Percentiles rank a stretch among this genome's conserved stretches.
Conservation (phyloP, 2,329 filamentous ascomycete genomes). For the Calonectria ilicicola region DNA sequence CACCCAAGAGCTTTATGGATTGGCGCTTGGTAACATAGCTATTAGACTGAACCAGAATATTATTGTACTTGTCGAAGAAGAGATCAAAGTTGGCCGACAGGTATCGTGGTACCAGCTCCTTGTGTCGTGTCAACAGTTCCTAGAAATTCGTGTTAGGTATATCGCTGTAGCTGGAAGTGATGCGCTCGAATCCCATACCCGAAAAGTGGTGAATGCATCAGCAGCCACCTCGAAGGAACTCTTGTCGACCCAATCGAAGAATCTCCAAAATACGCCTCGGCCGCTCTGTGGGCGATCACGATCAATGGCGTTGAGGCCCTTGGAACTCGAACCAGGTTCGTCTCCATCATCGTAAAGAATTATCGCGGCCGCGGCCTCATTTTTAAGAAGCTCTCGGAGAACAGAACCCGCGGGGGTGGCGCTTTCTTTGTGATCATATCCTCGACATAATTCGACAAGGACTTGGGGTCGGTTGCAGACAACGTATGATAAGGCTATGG, state of each 20-base stretch:
- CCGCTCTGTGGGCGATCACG: constrained; percentile 81
- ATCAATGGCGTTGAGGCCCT: constrained; percentile 83
- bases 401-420: constrained; percentile 92
- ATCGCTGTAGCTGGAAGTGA: not conserved
- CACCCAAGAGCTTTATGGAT: constrained; percentile 96
- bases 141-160: constrained; percentile 50
- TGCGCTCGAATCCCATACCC: constrained; percentile 65
- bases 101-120: constrained; percentile 88
- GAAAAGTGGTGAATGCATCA: constrained; percentile 97
- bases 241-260: constrained; percentile 97
- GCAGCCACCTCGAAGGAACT: constrained; percentile 96
- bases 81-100: constrained; percentile 89
- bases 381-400: constrained; percentile 87
- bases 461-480: constrained; percentile 89
- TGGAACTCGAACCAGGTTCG: constrained; percentile 76
- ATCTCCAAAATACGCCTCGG: constrained; percentile 92
- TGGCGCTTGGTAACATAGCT: constrained; percentile 98
- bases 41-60: constrained; percentile 86
- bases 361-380: constrained; percentile 89
- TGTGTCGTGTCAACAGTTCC: constrained; percentile 96
- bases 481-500: constrained; percentile 88
- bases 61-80: constrained; percentile 94
- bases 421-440: constrained; percentile 91
- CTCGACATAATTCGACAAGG: constrained; percentile 87
- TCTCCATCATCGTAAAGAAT: constrained; percentile 92